Evolutionary conservation across 164 flowering plant species (phyloP).

Genomic region (Stephania yunnanensis): DNA sequence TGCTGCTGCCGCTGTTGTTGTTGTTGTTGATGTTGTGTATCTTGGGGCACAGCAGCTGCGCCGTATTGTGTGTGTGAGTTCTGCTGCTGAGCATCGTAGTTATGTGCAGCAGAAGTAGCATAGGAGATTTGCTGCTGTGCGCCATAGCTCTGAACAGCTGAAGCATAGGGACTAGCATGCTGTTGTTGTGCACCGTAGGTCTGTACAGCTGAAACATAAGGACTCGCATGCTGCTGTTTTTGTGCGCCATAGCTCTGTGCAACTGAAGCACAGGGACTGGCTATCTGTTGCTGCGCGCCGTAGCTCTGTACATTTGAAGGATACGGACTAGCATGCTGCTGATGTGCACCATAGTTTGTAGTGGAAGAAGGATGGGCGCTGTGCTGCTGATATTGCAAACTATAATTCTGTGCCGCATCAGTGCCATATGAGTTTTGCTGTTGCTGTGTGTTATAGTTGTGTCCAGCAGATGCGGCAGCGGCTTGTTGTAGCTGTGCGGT

Average conservation of each 20-base stretch:
- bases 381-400: conserved; percentile 6
- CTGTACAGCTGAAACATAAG: neutral
- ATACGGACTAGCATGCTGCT: conserved; percentile 2
- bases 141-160: neutral
- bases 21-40: no score
- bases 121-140: neutral
- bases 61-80: no score
- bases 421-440: neutral
- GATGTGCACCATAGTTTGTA: neutral
- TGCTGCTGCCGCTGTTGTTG: no score
- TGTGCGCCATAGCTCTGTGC: neutral
- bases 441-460: conserved; percentile 11
- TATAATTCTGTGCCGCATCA: neutral
- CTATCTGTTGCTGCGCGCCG: neutral
- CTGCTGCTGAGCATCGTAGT: no score
- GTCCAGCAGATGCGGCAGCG: conserved; percentile 18
- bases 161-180: neutral
- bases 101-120: no score
- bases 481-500: conserved; percentile 13
- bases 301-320: conserved; percentile 4
- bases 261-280: neutral
- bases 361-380: conserved; percentile 2
- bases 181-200: neutral
- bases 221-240: conserved; percentile 1
- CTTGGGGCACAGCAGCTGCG: no score